Evolutionary conservation across 202 grass and related monocot species (phyloP).

Genomic region (Digitaria exilis): DNA sequence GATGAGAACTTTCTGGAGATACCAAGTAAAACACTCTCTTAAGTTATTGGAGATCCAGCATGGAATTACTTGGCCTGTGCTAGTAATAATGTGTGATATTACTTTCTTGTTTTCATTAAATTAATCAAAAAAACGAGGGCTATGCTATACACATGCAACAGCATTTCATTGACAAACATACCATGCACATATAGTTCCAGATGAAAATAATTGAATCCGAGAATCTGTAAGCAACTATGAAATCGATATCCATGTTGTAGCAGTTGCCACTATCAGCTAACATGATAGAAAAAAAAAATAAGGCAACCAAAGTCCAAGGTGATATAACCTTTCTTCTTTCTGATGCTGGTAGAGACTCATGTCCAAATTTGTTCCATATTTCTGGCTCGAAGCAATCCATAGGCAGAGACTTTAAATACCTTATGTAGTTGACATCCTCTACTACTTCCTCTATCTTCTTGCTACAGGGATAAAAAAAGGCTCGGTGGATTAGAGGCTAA

Average conservation of each 20-base stretch:
- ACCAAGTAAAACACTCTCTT: background rate
- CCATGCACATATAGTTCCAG: background rate
- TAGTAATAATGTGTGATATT: background rate
- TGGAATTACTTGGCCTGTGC: background rate
- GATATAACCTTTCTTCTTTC: conserved; percentile 68
- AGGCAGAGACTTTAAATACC: conserved; percentile 35
- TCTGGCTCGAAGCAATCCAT: conserved; percentile 65
- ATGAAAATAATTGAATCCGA: background rate
- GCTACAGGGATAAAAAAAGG: conserved; percentile 49
- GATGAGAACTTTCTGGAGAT: background rate
- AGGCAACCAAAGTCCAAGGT: background rate
- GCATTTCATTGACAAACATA: background rate
- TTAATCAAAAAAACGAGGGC: background rate
- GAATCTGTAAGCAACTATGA: background rate
- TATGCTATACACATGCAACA: background rate
- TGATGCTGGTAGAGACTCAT: conserved; percentile 9
- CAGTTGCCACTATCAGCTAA: background rate
- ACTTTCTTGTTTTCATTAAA: background rate
- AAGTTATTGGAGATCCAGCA: background rate
- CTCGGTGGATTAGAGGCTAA: background rate
- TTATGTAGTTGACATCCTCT: conserved; percentile 46
- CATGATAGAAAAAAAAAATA: background rate
- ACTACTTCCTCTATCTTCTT: conserved; percentile 59
- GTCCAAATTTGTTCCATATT: conserved; percentile 64
- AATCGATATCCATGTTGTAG: too few species aligned